A percentile compares a stretch with the other conserved stretches of the same genome.
Conservation (phyloP, 2,329 filamentous ascomycete genomes). For the Aspergillus bombycis region DNA sequence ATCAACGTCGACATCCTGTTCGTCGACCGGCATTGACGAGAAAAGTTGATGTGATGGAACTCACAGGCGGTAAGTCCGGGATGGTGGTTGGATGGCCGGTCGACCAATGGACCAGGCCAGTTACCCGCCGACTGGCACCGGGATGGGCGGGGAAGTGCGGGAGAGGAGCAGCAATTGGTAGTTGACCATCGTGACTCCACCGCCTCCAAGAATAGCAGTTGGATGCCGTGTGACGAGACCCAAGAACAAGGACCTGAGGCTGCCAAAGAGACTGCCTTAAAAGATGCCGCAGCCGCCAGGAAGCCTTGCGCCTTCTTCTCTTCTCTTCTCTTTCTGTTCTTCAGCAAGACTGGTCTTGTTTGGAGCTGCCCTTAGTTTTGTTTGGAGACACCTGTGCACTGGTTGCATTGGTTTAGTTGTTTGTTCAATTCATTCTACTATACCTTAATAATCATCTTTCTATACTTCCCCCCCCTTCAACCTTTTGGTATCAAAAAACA, state of each 20-base stretch:
- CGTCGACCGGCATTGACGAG: neutral
- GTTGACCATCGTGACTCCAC: neutral
- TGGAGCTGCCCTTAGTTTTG: constrained; percentile 47
- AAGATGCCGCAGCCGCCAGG: constrained; percentile 25
- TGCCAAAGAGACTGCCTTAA: constrained; percentile 13
- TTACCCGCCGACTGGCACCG: constrained; percentile 16
- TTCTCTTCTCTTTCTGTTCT: constrained; percentile 51
- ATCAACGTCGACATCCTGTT: neutral
- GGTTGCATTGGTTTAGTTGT: constrained; percentile 51
- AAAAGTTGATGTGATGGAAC: constrained; percentile 2
- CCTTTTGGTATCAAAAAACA: constrained; percentile 29
- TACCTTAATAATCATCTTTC: constrained; percentile 34
- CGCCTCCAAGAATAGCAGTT: constrained; percentile 10
- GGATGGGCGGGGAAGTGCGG: neutral
- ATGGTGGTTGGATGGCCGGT: constrained; percentile 16
- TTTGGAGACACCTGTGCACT: constrained; percentile 48
- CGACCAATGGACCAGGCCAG: constrained; percentile 8
- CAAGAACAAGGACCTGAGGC: constrained; percentile 1
- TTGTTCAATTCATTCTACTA: constrained; percentile 45
- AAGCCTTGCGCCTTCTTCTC: constrained; percentile 17
- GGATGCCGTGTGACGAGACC: constrained; percentile 16
- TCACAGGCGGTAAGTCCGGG: constrained; percentile 23
- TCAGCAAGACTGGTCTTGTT: constrained; percentile 63
- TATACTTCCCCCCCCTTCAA: constrained; percentile 9
- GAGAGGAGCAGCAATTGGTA: neutral